These are phyloP conservation scores for Suhomyces maxii DNA, from an alignment of 1,139 yeast species.

Conservation along the genomic window DNA sequence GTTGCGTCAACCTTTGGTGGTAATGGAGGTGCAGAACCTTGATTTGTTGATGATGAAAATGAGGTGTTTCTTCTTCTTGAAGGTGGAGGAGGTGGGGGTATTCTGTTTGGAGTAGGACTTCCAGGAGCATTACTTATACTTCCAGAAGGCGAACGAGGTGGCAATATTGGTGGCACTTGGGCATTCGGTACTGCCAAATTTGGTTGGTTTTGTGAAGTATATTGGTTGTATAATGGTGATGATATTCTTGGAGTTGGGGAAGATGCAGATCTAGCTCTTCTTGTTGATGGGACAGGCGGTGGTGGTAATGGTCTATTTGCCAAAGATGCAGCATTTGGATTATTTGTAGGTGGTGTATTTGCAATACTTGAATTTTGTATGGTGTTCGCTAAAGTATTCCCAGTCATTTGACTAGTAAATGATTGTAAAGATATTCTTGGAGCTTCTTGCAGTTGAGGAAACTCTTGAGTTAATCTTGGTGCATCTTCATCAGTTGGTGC, in stretches of 20 bases:
- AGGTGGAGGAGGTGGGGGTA: constrained; percentile 49
- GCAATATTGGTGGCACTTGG: constrained; percentile 21
- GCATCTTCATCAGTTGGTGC: constrained; percentile 19
- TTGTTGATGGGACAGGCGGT: constrained; percentile 39
- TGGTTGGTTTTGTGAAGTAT: constrained; percentile 3
- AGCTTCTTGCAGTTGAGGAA: constrained; percentile 7
- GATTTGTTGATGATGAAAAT: constrained; percentile 1
- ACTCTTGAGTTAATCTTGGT: background rate
- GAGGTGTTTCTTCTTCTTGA: constrained; percentile 35
- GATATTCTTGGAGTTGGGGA: constrained; percentile 41
- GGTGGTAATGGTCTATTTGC: constrained; percentile 33
- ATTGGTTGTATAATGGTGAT: constrained; percentile 19
- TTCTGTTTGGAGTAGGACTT: constrained; percentile 9
- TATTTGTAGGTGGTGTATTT: constrained; percentile 20
- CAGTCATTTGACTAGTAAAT: constrained; percentile 49
- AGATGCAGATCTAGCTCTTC: constrained; percentile 44
- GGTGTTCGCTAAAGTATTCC: constrained; percentile 41
- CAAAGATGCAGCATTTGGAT: background rate
- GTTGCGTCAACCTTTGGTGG: constrained; percentile 32
- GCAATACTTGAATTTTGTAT: constrained; percentile 30
- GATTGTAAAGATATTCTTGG: constrained; percentile 42
- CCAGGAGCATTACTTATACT: background rate
- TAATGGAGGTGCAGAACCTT: constrained; percentile 25
- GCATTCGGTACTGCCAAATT: constrained; percentile 5
- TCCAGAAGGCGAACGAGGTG: constrained; percentile 16